These are phyloP conservation scores for Tolypocladium cylindrosporum DNA, from an alignment of 2,329 filamentous ascomycete genomes.

Conservation along the genomic window DNA sequence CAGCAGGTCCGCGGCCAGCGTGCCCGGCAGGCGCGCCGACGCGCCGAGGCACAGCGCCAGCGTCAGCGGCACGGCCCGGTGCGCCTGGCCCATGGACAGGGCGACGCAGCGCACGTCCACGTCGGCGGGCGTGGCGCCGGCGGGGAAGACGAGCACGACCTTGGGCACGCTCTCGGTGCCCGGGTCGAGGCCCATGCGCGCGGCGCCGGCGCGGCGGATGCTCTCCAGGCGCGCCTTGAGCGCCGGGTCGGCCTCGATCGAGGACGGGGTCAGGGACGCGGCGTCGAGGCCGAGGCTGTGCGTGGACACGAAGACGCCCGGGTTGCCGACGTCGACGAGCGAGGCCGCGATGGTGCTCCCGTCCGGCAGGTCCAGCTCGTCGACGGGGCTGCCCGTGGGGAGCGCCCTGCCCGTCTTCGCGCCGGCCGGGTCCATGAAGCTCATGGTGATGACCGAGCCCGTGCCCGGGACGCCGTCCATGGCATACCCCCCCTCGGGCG, in stretches of 20 bases:
- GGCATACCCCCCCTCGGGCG: constrained; percentile 37
- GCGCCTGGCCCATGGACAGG: constrained; percentile 45
- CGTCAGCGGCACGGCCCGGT: constrained; percentile 46
- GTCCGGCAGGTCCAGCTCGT: constrained; percentile 32
- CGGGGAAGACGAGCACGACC: constrained; percentile 38
- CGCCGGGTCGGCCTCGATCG: constrained; percentile 34
- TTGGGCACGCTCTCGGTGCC: constrained; percentile 46
- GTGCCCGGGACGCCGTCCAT: constrained; percentile 56
- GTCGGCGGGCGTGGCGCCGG: constrained; percentile 12
- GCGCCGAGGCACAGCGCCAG: constrained; percentile 41
- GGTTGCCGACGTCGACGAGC: constrained; percentile 55
- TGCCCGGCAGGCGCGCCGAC: constrained; percentile 35
- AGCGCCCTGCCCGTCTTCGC: constrained; percentile 47
- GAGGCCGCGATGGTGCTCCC: constrained; percentile 35
- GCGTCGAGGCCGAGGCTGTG: constrained; percentile 35
- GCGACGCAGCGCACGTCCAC: constrained; percentile 35
- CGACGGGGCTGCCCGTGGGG: constrained; percentile 42
- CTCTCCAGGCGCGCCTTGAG: constrained; percentile 39
- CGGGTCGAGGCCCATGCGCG: constrained; percentile 49
- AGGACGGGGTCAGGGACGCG: constrained; percentile 40
- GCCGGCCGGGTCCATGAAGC: constrained; percentile 53
- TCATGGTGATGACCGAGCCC: constrained; percentile 45
- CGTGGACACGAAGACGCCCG: constrained; percentile 51
- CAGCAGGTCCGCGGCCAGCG: constrained; percentile 25
- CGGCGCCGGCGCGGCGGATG: constrained; percentile 47